Base-by-base conservation (phyloP, 2,329 filamentous ascomycete species). In the Nemania diffusa region DNA sequence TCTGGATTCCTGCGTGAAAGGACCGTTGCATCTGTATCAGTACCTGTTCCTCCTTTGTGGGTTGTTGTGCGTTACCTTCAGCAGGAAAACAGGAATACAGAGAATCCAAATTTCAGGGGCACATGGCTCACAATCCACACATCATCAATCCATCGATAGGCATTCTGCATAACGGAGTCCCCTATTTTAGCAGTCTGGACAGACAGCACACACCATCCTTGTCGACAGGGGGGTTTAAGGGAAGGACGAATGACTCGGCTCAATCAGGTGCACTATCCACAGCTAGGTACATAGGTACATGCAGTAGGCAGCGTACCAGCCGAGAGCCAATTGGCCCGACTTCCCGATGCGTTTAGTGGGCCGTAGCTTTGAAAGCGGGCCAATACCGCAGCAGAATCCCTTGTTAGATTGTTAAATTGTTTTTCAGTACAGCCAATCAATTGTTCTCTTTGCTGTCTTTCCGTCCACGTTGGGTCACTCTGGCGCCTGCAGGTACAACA, bases 61-160 rank as follows among this genome's bases (percentile, higher is more conserved):
- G 3, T 20, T 7, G 17, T 17, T 44, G 40, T 4, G 17, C 3
- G 13, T 44, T 44, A n/a, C 6, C 40, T 22, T 20, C n/a, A 44
- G 40, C 15, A 22, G n/a, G 40, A 44, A 44, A 32, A 32, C 29
- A 32, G 29, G 40, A 44, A 44, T n/a, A 3, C 20, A 9, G 40
- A 40, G 34, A 56, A 15, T 37, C n/a, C 20, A 40, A 40, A 67
- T 67, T 67, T 69, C 67, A 69, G 67, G 67, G 67, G 66, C 51
- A 34, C 63, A 55, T 58, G 59, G 64, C 62, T 57, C 44, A 44
- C 34, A 32, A 57, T 51, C 29, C 51, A 51, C 53, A 53, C 42
- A 40, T 26, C 15, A 53, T 34, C 56, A 57, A 60, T 60, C 46
- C 42, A 51, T 57, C 32, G 59, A 58, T 53, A 44, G 64, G 37